Conservation (phyloP, 2,329 filamentous ascomycete species). For the Aspergillus uvarum region DNA sequence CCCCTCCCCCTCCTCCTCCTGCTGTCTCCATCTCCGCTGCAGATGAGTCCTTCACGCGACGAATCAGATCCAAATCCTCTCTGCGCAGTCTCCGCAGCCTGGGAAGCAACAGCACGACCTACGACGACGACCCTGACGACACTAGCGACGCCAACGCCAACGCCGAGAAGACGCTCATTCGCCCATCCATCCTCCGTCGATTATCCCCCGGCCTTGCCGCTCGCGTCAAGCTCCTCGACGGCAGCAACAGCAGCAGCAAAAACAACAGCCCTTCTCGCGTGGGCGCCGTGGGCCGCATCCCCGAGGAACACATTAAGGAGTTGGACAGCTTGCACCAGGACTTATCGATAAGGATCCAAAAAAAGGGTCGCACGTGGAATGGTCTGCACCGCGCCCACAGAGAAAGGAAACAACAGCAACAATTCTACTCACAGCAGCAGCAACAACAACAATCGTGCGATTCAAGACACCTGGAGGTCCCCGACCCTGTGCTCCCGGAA, state of each 20-base stretch:
- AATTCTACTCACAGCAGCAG: background rate
- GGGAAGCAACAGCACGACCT: constrained; percentile 34
- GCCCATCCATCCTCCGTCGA: constrained; percentile 41
- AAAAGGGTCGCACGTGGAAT: constrained; percentile 40
- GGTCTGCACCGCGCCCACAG: constrained; percentile 20
- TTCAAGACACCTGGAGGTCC: constrained; percentile 24
- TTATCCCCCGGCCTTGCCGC: constrained; percentile 45
- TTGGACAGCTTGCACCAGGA: constrained; percentile 41
- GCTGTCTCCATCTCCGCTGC: constrained; percentile 31
- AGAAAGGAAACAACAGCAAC: constrained; percentile 4
- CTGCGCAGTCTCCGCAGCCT: constrained; percentile 36
- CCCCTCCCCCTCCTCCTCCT: constrained; percentile 30
- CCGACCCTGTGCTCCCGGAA: constrained; percentile 14
- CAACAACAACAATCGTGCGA: constrained; percentile 19
- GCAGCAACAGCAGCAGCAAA: constrained; percentile 31
- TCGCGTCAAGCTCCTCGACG: constrained; percentile 44
- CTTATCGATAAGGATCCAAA: constrained; percentile 40
- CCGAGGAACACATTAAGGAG: constrained; percentile 42
- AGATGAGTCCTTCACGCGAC: constrained; percentile 29
- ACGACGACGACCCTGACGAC: constrained; percentile 30
- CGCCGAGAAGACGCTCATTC: constrained; percentile 30
- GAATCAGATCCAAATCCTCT: constrained; percentile 39
- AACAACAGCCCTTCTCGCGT: constrained; percentile 22
- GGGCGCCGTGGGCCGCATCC: constrained; percentile 40
- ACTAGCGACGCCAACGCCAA: constrained; percentile 17